Evolutionary conservation across 345 rosid genomes (phyloP).

Genomic region (Iberis pinnata): DNA sequence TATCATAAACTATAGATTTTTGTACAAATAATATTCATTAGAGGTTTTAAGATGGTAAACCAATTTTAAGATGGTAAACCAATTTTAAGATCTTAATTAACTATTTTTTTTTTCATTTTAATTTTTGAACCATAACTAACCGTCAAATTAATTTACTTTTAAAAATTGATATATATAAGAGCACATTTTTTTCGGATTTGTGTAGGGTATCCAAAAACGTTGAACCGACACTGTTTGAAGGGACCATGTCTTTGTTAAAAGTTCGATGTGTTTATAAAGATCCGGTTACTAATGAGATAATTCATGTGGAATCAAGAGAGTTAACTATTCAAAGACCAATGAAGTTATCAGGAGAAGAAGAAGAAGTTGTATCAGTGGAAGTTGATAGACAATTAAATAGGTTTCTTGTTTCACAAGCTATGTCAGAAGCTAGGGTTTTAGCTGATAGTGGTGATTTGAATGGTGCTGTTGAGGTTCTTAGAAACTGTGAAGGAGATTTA

Average conservation of each 20-base stretch:
- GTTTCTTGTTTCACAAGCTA: conserved; percentile 70
- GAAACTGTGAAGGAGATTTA: conserved; percentile 17
- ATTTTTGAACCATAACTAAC: too few relatives aligned
- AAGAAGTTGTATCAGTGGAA: conserved; percentile 55
- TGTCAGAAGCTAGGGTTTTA: conserved; percentile 63
- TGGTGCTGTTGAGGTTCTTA: conserved; percentile 42
- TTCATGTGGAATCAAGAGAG: conserved; percentile 41
- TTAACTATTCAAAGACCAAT: conserved; percentile 49
- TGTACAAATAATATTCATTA: too few relatives aligned
- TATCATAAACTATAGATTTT: too few relatives aligned
- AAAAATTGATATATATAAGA: too few relatives aligned
- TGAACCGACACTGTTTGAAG: too few relatives aligned
- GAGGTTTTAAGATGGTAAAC: too few relatives aligned
- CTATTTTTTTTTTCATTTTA: too few relatives aligned
- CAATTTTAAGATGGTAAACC: too few relatives aligned
- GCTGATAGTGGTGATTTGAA: conserved; percentile 64
- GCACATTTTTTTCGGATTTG: too few relatives aligned
- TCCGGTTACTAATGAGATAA: conserved; percentile 48
- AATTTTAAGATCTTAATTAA: too few relatives aligned
- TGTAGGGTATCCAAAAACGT: too few relatives aligned
- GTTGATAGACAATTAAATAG: conserved; percentile 83
- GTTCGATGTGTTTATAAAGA: conserved; percentile 62
- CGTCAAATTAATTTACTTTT: too few relatives aligned
- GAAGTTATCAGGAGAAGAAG: conserved; percentile 35
- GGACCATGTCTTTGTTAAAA: conserved; percentile 57